Evolutionary conservation across 495 filamentous ascomycete species (phyloP).

Genomic region (Monascus purpureus): DNA sequence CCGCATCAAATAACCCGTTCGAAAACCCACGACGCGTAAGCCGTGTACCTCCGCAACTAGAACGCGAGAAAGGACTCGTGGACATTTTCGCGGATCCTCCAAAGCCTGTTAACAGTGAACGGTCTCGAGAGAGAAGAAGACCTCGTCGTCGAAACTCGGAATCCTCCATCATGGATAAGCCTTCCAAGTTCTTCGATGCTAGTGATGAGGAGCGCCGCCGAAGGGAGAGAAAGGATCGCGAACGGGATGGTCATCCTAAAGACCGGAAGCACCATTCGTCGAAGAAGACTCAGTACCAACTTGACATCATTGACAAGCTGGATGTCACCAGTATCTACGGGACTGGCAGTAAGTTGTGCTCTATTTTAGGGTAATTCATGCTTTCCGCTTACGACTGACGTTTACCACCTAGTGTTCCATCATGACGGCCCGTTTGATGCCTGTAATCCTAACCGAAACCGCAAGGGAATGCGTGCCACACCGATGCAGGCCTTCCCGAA

Average conservation of each 20-base stretch:
- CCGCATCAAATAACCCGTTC: constrained; percentile 26
- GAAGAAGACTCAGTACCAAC: constrained; percentile 38
- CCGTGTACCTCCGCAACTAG: constrained; percentile 17
- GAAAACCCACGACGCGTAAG: constrained; percentile 11
- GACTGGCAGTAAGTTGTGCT: constrained; percentile 62
- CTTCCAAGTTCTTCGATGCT: constrained; percentile 42
- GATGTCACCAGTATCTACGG: constrained; percentile 97
- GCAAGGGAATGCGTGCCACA: constrained; percentile 64
- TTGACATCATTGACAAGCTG: constrained; percentile 94
- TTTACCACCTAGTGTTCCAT: constrained; percentile 61
- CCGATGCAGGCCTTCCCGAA: constrained; percentile 96
- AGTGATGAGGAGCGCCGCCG: constrained; percentile 67
- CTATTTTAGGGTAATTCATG: not conserved
- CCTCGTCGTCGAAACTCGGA: constrained; percentile 77
- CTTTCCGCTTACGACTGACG: not conserved
- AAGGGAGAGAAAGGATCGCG: constrained; percentile 56
- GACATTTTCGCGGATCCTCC: constrained; percentile 49
- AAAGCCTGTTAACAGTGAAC: constrained; percentile 15
- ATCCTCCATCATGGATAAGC: constrained; percentile 66
- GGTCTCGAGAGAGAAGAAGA: constrained; percentile 19
- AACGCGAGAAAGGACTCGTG: constrained; percentile 24
- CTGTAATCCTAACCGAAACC: constrained; percentile 90
- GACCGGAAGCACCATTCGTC: constrained; percentile 40
- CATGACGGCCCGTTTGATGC: constrained; percentile 98
- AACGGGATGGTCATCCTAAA: constrained; percentile 49